Evolutionary conservation across 1,284 basidiomycete species (phyloP).

Genomic region (Puccinia horiana): DNA sequence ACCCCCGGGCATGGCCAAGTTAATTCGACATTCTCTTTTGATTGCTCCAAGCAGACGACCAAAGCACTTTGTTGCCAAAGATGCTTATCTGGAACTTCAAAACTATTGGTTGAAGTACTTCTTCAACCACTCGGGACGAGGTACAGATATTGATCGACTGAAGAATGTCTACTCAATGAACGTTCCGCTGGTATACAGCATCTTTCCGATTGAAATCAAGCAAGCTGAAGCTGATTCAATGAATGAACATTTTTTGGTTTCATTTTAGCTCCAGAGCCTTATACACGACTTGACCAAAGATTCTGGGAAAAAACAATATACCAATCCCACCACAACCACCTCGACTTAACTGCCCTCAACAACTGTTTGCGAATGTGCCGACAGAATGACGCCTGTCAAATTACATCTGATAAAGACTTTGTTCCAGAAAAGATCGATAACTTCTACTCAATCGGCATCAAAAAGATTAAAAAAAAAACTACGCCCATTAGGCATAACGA

Average conservation of each 20-base stretch:
- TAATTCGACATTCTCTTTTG: background rate
- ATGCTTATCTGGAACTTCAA: background rate
- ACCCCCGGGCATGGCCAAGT: background rate
- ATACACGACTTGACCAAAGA: background rate
- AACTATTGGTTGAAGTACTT: too few species aligned
- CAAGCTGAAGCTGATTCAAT: too few species aligned
- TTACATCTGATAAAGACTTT: background rate
- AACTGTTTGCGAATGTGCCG: background rate
- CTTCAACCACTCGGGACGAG: conserved; percentile 11
- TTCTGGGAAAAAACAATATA: background rate
- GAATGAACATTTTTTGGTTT: background rate
- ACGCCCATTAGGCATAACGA: background rate
- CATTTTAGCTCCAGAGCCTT: background rate
- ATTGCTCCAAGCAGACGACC: background rate
- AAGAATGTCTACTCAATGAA: conserved; percentile 14
- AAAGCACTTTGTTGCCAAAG: background rate
- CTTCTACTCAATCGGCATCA: background rate
- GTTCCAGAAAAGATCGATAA: background rate
- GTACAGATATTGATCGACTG: conserved; percentile 17
- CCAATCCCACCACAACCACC: background rate
- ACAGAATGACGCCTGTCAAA: background rate
- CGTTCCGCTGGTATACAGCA: conserved; percentile 10
- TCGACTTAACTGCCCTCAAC: background rate
- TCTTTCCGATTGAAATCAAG: too few species aligned
- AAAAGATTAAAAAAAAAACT: background rate